phyloP scores from a whole-genome alignment of 306 rosid species.

The Casuarina equisetifolia region DNA sequence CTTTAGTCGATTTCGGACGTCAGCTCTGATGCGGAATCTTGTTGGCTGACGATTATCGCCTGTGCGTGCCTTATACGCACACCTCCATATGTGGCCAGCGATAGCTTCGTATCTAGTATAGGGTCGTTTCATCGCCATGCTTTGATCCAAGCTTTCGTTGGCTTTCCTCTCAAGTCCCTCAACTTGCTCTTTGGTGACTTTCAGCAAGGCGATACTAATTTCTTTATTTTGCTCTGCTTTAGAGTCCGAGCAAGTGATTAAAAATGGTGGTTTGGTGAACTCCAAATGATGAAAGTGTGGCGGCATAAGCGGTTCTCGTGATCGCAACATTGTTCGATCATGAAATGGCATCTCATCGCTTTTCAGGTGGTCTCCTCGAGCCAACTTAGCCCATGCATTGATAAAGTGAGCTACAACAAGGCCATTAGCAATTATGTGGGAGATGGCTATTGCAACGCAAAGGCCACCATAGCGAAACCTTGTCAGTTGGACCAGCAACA shows the following conservation, averaged over 20 bases:
- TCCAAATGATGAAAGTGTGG: too few relatives aligned
- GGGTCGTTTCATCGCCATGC: neutral
- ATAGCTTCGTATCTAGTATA: conserved; percentile 40
- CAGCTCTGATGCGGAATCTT: neutral
- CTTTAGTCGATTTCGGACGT: neutral
- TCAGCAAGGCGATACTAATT: neutral
- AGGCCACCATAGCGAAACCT: conserved; percentile 10
- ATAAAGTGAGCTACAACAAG: neutral
- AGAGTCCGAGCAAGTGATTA: neutral
- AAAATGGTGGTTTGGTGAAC: too few relatives aligned
- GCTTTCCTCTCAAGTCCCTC: conserved; percentile 22
- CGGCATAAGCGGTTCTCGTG: neutral
- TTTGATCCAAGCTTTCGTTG: neutral
- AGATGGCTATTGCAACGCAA: neutral
- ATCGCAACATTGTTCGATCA: neutral
- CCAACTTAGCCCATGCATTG: neutral
- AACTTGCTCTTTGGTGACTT: conserved; percentile 25
- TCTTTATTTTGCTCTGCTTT: neutral
- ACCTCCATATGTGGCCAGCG: conserved; percentile 14
- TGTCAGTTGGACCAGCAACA: neutral
- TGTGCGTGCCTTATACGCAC: conserved; percentile 7
- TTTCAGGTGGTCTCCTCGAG: neutral
- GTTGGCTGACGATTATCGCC: conserved; percentile 9
- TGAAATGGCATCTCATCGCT: neutral
- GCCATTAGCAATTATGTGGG: conserved; percentile 15